Conservation (phyloP, 2,329 filamentous ascomycete genomes). For the Hymenoscyphus salicellus region DNA sequence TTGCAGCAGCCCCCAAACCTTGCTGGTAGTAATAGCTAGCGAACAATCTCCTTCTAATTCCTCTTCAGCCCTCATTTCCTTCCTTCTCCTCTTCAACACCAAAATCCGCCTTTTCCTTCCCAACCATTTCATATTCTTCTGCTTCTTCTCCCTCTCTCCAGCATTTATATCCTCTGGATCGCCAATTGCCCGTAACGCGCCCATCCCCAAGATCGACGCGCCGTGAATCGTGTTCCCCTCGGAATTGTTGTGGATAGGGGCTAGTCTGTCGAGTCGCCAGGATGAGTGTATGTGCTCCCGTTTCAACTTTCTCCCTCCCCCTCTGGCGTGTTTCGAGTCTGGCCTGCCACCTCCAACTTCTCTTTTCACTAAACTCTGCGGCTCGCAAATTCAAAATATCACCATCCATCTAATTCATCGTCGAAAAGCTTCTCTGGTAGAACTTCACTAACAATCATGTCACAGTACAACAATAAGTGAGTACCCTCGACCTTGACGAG, state of each 20-base stretch:
- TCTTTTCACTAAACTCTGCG: conserved; percentile 5
- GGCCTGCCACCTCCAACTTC: conserved; percentile 5
- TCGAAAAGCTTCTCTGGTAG: conserved; percentile 25
- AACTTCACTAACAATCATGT: conserved; percentile 32
- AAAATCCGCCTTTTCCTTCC: neutral
- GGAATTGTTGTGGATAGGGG: neutral
- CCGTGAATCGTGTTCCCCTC: neutral
- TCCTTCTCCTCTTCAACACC: neutral
- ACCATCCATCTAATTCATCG: conserved; percentile 8
- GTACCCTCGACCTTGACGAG: conserved; percentile 16
- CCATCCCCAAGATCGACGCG: neutral
- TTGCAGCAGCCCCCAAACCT: too few species aligned
- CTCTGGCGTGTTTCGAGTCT: conserved; percentile 20
- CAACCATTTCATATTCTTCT: neutral
- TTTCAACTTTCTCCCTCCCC: conserved; percentile 23
- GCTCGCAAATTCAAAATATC: conserved; percentile 1
- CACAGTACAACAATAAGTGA: conserved; percentile 33
- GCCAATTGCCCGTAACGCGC: neutral
- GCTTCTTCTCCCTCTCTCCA: neutral
- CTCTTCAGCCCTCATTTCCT: neutral
- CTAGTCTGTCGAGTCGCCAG: conserved; percentile 21
- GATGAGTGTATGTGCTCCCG: conserved; percentile 33
- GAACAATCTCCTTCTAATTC: neutral
- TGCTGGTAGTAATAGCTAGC: neutral
- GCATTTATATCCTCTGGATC: neutral